Conservation (phyloP, 192 early-diverging fungal genomes). For the Coemansia asiatica region DNA sequence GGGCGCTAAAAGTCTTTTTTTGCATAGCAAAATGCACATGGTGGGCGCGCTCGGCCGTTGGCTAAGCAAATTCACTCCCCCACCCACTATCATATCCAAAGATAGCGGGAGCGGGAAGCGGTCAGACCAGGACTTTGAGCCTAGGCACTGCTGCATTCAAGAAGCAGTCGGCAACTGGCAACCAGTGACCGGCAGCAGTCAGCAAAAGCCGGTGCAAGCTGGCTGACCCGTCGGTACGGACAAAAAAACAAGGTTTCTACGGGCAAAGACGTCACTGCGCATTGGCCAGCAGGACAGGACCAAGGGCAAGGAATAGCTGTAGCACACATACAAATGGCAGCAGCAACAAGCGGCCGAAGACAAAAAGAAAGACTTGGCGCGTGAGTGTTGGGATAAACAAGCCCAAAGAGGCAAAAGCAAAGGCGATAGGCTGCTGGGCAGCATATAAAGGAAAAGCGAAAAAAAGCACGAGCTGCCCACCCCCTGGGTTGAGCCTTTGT, state of each 20-base stretch:
- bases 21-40: neutral
- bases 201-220: no score
- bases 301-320: constrained; percentile 7
- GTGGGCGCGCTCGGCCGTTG: neutral
- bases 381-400: constrained; percentile 4
- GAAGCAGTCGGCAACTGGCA: no score
- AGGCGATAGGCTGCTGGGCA: neutral
- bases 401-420: constrained; percentile 7
- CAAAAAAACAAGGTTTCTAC: no score
- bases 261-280: constrained; percentile 2
- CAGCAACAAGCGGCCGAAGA: no score
- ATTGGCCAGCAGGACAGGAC: constrained; percentile 1
- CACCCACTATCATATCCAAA: neutral
- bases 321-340: no score
- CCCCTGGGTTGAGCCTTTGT: constrained; percentile 41
- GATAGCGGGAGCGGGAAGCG: neutral
- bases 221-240: no score
- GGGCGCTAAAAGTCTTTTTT: neutral
- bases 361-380: neutral
- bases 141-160: neutral
- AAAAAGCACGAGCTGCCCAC: neutral
- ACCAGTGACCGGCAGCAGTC: no score
- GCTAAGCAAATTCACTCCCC: neutral
- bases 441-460: constrained; percentile 1
- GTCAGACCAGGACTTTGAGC: neutral